Evolutionary conservation across 108 stramenopile species (phyloP).

Genomic region (Skeletonema marinoi): DNA sequence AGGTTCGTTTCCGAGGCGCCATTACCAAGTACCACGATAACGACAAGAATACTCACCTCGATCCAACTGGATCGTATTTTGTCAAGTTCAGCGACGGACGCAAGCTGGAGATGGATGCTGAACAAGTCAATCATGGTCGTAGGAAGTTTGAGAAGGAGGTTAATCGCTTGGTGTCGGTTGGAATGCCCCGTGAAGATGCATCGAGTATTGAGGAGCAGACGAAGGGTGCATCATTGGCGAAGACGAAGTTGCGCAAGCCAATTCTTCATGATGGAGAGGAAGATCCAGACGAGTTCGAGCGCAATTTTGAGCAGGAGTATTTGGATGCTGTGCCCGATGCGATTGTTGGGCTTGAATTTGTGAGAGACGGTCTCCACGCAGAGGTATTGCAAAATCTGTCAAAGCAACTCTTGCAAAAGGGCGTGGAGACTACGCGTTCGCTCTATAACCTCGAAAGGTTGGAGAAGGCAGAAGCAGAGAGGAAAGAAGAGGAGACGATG

Average conservation of each 20-base stretch:
- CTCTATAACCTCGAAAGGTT: not conserved
- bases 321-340: not conserved
- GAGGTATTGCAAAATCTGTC: not conserved
- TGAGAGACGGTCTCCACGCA: not conserved
- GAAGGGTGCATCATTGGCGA: not conserved
- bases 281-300: conserved; percentile 1
- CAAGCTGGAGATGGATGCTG: conserved; percentile 37
- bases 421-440: not conserved
- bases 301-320: not conserved
- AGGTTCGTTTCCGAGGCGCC: conserved; percentile 8
- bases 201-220: not conserved
- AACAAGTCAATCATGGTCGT: conserved; percentile 17
- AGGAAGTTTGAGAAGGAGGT: conserved; percentile 36
- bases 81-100: conserved; percentile 21
- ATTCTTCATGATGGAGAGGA: not conserved
- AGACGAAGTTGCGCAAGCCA: not conserved
- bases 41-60: conserved; percentile 17
- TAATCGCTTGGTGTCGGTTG: conserved; percentile 12
- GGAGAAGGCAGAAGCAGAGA: not conserved
- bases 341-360: not conserved
- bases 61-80: conserved; percentile 30
- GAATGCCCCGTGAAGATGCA: conserved; percentile 30
- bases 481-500: not conserved
- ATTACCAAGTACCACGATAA: conserved; percentile 31
- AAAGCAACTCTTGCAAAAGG: not conserved